Evolutionary conservation across 768 basidiomycete species (phyloP), one percentile per base, ranked within the genome.

Genomic region (Heimioporus sp.): DNA sequence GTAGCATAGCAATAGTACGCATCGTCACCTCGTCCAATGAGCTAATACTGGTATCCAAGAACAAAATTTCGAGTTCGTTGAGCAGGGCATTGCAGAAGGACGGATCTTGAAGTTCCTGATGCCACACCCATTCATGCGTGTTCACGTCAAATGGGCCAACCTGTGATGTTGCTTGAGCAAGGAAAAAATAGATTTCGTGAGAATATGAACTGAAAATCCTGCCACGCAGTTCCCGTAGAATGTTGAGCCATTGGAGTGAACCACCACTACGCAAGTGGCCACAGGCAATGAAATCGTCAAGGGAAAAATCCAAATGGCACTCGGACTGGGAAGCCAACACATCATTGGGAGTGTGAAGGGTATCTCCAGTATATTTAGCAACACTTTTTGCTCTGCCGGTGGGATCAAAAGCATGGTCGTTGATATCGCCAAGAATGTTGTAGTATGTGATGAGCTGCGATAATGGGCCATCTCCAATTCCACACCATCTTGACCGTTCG

Each of bases 181-280:
- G 30, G 8, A 79, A 62, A 4, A 65, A 48, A 46, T 77, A 66
- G 0, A 80, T 75, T n/a, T 70, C 73, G 1, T 69, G 64, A 7
- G 54, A 43, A 28, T 65, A 59, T 46, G 80, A 72, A 6, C 66
- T 67, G 41, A 80, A 58, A 2, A 52, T 50, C n/a, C 65, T 60
- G 2, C 67, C 63, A 7, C 64, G 65, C 12, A 80, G 52, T 54
- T 73, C 75, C 17, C 72, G 68, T 4, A 67, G 55, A 24, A 80
- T 74, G 52, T 80, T 80, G 37, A 72, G 57, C 79, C 76, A 79
- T 43, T 80, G 79, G 0, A 80, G 56, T 4, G 49, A 63, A 0
- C 63, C 49, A 5, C 79, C 78, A 32, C 72, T 67, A 5, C 79
- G 73, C 31, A 80, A 59, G 41, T 64, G 59, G 10, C 69, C 72